Conservation (phyloP, 1,284 basidiomycete species). For the Ustilago vetiveriae region DNA sequence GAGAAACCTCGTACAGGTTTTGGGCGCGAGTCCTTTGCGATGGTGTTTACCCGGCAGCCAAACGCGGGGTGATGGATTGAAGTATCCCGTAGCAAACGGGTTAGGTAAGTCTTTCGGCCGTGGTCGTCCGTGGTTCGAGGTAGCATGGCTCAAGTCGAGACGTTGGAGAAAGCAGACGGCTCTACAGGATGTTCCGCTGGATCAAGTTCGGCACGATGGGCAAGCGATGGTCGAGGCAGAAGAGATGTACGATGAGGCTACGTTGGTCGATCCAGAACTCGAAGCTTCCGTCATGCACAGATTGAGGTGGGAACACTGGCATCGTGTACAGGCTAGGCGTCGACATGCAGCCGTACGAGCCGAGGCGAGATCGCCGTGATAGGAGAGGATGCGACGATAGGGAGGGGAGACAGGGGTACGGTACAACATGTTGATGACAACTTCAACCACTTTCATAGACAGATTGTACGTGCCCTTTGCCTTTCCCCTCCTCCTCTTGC, state of each 20-base stretch:
- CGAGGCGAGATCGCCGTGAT: neutral
- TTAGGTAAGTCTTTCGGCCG: slow-evolving; percentile 13
- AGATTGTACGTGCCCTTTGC: slow-evolving; percentile 11
- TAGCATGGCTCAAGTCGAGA: slow-evolving; percentile 4
- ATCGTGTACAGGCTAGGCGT: slow-evolving; percentile 9
- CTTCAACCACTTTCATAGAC: slow-evolving; percentile 1
- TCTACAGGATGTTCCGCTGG: slow-evolving; percentile 3
- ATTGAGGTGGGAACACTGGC: slow-evolving; percentile 40
- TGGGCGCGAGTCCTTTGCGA: slow-evolving; percentile 77
- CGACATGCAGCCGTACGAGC: neutral
- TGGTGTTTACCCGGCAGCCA: slow-evolving; percentile 81
- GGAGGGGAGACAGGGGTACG: neutral
- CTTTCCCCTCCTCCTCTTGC: neutral
- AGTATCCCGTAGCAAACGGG: slow-evolving; percentile 68
- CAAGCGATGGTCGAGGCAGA: neutral
- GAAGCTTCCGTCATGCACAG: slow-evolving; percentile 34
- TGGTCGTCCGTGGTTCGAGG: neutral
- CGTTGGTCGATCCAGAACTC: slow-evolving; percentile 22
- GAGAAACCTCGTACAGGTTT: slow-evolving; percentile 78
- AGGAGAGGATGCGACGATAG: neutral
- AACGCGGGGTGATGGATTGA: slow-evolving; percentile 76
- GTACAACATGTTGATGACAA: too few relatives aligned
- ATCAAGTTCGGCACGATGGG: neutral
- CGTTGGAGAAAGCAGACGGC: slow-evolving; percentile 14
- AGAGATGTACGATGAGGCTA: slow-evolving; percentile 1